Base-by-base conservation (phyloP, 352 stramenopile species). In the Phytophthora pistaciae region DNA sequence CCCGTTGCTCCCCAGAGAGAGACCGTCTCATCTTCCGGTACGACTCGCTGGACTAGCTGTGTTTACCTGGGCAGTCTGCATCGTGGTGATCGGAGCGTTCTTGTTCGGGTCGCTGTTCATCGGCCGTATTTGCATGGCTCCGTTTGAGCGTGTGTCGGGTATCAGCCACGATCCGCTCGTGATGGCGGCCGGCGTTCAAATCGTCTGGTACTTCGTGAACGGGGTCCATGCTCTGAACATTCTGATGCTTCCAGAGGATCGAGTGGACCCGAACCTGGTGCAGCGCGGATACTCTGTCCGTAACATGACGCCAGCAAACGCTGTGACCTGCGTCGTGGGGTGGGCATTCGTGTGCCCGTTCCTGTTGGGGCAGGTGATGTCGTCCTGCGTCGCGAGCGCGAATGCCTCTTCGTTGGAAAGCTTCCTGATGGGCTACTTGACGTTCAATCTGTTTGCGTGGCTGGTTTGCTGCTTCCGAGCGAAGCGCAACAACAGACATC, bases 391-490 rank as follows among this genome's bases (percentile, higher is more conserved):
- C 42, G 75, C 83, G 8, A 70, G 64, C 21, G 75, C 84, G 10
- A 79, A 88, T 36, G 75, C 74, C 10, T 83, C 82, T 20, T 75
- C 72, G 56, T 68, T 87, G 36, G 87, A 94, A 68, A 87, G 75
- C n/a, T 92, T 93, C 44, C 83, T 88, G 69, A 81, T 93, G 72
- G 90, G 90, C 13, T 95, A 92, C 59, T 75, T 95, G 52, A 48
- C 85, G 11, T 83, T 93, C 55, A 94, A 96, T 74, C 29, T 93
- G 18, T 76, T 79, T 21, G 77, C 75, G 25, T 96, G 89, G 88
- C 67, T 93, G 53, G 67, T 94, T 9, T 96, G 88, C 70, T 93
- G 84, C 53, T 92, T 96, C 60, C 80, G 70, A 21, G 62, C 79
- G 29, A 88, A 83, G 53, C 46, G 74, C 23, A 84, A 79, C 42